Evolutionary conservation across 139 green algal genomes (phyloP), one percentile per base, ranked within the genome.

Genomic region (Haematococcus lacustris): DNA sequence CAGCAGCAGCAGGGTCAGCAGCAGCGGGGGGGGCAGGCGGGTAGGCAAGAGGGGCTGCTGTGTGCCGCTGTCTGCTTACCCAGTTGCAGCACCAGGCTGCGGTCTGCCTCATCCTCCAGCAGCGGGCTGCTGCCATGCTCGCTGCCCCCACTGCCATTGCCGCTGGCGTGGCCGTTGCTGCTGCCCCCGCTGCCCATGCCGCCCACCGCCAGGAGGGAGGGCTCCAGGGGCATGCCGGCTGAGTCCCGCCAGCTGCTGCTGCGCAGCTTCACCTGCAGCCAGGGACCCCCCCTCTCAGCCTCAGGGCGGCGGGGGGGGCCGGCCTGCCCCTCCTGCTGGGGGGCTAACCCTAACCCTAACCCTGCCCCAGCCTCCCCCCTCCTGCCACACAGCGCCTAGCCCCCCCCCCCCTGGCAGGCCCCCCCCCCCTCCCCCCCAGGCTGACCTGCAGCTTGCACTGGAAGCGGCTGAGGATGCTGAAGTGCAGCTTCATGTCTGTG

Each of bases 391-490:
- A 28, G 53, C 53, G 32, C 25, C 21, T 35, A 4, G 53, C 13
- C 17, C 13, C 53, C 53, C 7, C 21, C 23, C 53, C 13, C n/a
- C 53, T 17, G 17, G 53, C 53, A 63, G 21, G 17, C 13, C 4
- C n/a, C 13, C 13, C n/a, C 4, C 25, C 17, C 4, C 53, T 35
- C 53, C 13, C n/a, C 53, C n/a, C n/a, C 53, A 63, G 32, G 3
- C 32, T 43, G 2, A 83, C 78, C 69, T 84, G 78, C 70, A 81
- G 73, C 69, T 81, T 71, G 3, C 66, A 73, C 76, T 88, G 77
- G 71, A 88, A 87, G 47, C 82, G 78, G 60, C 66, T 70, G 13
- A 86, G 73, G 60, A 88, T 80, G 62, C 76, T 76, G 68, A 85
- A 84, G 76, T 88, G 83, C 67, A 81, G 72, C 68, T 82, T 80